phyloP scores from a whole-genome alignment of 768 basidiomycete species.

The Auricularia auricula-judae region DNA sequence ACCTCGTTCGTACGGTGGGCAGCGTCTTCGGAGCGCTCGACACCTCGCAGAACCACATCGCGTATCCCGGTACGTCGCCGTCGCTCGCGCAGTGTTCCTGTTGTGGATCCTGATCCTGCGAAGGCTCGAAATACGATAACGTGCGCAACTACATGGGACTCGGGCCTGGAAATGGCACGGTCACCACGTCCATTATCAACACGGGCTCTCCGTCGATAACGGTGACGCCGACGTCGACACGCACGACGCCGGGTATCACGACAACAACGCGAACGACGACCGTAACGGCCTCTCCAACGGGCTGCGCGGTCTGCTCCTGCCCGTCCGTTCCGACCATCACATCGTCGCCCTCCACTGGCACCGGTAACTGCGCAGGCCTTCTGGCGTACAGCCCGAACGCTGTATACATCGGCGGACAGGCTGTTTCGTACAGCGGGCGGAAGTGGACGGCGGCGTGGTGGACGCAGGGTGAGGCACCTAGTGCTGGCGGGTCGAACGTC shows the following conservation, averaged over 20 bases:
- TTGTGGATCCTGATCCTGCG: not conserved
- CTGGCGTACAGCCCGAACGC: slow-evolving; percentile 16
- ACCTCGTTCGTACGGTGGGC: slow-evolving; percentile 44
- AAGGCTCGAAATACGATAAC: slow-evolving; percentile 30
- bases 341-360: not conserved
- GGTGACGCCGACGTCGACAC: slow-evolving; percentile 13
- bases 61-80: not conserved
- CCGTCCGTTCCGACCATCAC: slow-evolving; percentile 9
- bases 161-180: not conserved
- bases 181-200: slow-evolving; percentile 4
- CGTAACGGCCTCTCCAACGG: not conserved
- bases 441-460: not conserved
- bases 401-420: slow-evolving; percentile 35
- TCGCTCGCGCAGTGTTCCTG: not conserved
- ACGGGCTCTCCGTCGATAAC: slow-evolving; percentile 8
- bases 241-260: not conserved
- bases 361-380: not conserved
- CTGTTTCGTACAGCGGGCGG: slow-evolving; percentile 26
- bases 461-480: not conserved
- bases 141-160: slow-evolving; percentile 50
- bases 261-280: not conserved
- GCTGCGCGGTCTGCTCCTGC: slow-evolving; percentile 1
- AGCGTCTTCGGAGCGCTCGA: slow-evolving; percentile 43
- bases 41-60: slow-evolving; percentile 24
- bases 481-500: not conserved